phyloP scores from a whole-genome alignment of 2,329 filamentous ascomycete species.

The Colletotrichum sp. region DNA sequence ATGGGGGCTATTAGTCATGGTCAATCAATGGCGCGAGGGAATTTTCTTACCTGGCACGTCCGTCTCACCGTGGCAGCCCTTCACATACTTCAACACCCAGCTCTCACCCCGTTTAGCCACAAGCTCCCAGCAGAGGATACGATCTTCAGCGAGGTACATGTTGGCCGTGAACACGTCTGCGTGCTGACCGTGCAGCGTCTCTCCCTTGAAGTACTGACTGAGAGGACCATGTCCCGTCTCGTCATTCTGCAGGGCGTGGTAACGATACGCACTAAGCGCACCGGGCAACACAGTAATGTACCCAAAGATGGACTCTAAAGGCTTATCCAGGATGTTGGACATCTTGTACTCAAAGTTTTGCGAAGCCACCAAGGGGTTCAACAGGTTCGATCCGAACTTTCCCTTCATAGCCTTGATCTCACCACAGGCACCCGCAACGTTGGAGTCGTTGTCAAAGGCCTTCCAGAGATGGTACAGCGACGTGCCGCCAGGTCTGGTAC shows the following conservation, averaged over 20 bases:
- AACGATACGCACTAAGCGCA: constrained; percentile 93
- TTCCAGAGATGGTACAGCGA: constrained; percentile 99
- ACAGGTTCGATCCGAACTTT: constrained; percentile 77
- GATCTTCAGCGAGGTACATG: constrained; percentile 91
- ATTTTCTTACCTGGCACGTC: constrained; percentile 84
- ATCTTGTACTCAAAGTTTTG: constrained; percentile 99
- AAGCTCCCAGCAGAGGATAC: constrained; percentile 91
- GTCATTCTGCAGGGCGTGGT: constrained; percentile 95
- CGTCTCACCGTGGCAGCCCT: constrained; percentile 94
- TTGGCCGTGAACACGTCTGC: constrained; percentile 98
- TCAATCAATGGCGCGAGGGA: background rate
- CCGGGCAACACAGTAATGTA: constrained; percentile 98
- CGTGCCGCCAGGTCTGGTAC: constrained; percentile 86
- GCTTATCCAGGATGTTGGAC: constrained; percentile 98
- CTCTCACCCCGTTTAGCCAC: constrained; percentile 93
- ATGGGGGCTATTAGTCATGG: constrained; percentile 19
- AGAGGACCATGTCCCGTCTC: constrained; percentile 93
- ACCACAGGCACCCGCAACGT: constrained; percentile 93
- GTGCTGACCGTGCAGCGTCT: constrained; percentile 93
- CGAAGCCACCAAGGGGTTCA: constrained; percentile 94
- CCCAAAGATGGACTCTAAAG: constrained; percentile 94
- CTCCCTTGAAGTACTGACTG: constrained; percentile 99
- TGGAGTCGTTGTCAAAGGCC: constrained; percentile 96
- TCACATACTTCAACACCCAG: constrained; percentile 98
- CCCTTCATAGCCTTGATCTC: constrained; percentile 99